Evolutionary conservation across 2,329 filamentous ascomycete genomes (phyloP).

Genomic region (Alternaria sp.): DNA sequence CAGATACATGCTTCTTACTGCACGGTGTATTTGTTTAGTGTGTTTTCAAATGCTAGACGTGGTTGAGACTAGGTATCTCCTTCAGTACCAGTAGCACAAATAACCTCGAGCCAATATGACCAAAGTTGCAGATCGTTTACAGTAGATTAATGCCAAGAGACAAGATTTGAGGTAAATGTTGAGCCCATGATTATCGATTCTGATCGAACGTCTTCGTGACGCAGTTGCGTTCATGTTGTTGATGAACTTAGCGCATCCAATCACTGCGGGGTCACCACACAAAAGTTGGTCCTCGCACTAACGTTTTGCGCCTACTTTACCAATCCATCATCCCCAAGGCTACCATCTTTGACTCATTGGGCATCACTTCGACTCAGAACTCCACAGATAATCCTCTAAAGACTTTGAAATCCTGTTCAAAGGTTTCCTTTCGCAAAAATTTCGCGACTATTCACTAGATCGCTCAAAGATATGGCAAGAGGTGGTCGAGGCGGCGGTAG

Average conservation of each 20-base stretch:
- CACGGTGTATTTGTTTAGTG: not conserved
- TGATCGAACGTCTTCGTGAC: not conserved
- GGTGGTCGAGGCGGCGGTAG: constrained; percentile 48
- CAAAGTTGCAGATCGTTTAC: not conserved
- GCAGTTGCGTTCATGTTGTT: not conserved
- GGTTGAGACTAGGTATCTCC: not conserved
- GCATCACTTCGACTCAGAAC: constrained; percentile 4
- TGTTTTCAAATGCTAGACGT: not conserved
- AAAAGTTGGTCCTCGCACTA: constrained; percentile 6
- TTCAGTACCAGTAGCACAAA: not conserved
- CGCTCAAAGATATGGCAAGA: constrained; percentile 34
- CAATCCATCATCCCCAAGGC: constrained; percentile 1
- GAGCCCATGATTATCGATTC: not conserved
- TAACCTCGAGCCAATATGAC: not conserved
- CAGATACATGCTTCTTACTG: not conserved
- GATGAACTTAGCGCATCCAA: constrained; percentile 4
- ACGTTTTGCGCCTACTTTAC: constrained; percentile 12
- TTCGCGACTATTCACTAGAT: constrained; percentile 23
- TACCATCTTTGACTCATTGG: constrained; percentile 21
- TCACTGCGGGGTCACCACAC: constrained; percentile 8
- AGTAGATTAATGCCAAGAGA: not conserved
- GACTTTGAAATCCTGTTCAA: not conserved
- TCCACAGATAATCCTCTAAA: not conserved
- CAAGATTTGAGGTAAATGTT: not conserved
- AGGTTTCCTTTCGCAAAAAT: constrained; percentile 26